These are phyloP conservation scores for Saccharomycopsis sp. DNA, from an alignment of 805 yeast species.

Conservation along the genomic window DNA sequence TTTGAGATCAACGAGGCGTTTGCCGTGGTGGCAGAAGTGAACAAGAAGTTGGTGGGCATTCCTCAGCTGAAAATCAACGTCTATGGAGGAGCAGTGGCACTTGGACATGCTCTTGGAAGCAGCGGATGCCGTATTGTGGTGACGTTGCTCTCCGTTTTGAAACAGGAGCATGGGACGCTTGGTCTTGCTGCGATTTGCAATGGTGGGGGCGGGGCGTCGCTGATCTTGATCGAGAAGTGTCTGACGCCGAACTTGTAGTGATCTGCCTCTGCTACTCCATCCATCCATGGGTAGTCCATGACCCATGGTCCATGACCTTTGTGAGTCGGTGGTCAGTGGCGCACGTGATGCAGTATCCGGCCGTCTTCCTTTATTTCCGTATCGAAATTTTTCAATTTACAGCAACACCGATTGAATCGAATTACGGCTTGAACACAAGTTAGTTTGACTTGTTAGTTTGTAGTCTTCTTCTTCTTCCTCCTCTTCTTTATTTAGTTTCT, in stretches of 20 bases:
- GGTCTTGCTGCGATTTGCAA: constrained; percentile 97
- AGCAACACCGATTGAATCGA: too few relatives aligned
- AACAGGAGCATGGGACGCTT: constrained; percentile 75
- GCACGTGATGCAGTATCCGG: too few relatives aligned
- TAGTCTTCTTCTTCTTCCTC: too few relatives aligned
- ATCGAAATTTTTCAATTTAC: too few relatives aligned
- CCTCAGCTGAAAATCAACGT: constrained; percentile 66
- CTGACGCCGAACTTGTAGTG: too few relatives aligned
- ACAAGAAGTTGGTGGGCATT: constrained; percentile 57
- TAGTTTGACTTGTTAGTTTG: too few relatives aligned
- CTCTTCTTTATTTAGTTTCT: neutral
- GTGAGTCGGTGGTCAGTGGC: too few relatives aligned
- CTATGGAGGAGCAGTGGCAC: constrained; percentile 92
- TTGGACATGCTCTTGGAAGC: constrained; percentile 92
- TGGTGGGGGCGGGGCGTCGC: constrained; percentile 99
- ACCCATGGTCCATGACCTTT: too few relatives aligned
- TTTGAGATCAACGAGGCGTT: constrained; percentile 97
- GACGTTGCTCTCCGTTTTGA: constrained; percentile 69
- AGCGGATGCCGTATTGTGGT: constrained; percentile 93
- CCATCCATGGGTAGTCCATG: too few relatives aligned
- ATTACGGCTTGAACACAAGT: too few relatives aligned
- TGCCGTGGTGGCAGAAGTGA: constrained; percentile 90
- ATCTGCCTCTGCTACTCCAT: too few relatives aligned
- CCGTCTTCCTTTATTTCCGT: too few relatives aligned
- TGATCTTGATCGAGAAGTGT: constrained; percentile 83